Base-by-base conservation (phyloP, 2,329 filamentous ascomycete species). In the Colletotrichum lupini region DNA sequence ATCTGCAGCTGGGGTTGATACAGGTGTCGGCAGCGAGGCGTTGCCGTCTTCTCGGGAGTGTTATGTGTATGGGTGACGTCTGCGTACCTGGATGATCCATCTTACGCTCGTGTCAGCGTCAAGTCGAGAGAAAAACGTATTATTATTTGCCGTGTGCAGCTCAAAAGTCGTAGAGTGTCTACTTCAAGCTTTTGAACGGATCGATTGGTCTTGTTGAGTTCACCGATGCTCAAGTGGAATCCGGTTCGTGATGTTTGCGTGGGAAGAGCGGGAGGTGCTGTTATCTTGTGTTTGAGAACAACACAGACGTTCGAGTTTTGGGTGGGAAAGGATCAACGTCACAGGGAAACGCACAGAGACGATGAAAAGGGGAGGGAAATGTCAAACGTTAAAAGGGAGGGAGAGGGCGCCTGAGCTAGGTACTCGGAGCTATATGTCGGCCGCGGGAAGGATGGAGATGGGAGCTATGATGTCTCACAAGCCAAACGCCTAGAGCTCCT, bases 61-160 rank as follows among this genome's bases (percentile, higher is more conserved):
- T 42, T 19, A 14, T 42, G 37, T 16, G 42, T n/a, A n/a, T 49
- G 42, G 3, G 42, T 22, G 11, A 22, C 9, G 9, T 22, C 35
- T 66, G 67, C 67, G 19, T 73, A 73, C 70, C 70, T 70, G 70
- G 70, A 24, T 73, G 70, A 58, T 73, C 70, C 70, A 73, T 73
- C 24, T 57, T 49, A n/a, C n/a, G 32, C 63, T 49, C 22, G 24
- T 26, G 49, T 42, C 19, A 56, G 26, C 59, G 32, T 24, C 16
- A n/a, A 68, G 4, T 60, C 7, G 42, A n/a, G 42, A n/a, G 3
- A 7, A 19, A 49, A 32, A n/a, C 7, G 42, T n/a, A 19, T 49
- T n/a, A 1, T 1, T 24, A 16, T 12, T n/a, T 61, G 30, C 35
- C 46, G 46, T n/a, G 12, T 37, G 7, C 7, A 37, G 46, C 14